Evolutionary conservation across 2,329 filamentous ascomycete species (phyloP).

Genomic region (Calonectria montana): DNA sequence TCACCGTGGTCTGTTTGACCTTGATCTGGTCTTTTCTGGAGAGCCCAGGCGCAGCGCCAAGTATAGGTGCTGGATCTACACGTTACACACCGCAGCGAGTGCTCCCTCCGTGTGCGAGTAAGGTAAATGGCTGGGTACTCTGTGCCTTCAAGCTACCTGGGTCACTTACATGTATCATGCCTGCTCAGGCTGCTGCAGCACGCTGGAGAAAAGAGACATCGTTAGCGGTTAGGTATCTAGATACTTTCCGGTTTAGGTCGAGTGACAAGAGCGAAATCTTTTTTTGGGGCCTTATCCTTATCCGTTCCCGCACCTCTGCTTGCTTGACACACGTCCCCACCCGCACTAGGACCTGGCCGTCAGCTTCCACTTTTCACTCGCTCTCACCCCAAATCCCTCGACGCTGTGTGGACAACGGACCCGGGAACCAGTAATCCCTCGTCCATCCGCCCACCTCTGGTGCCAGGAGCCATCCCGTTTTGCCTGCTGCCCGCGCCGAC

Average conservation of each 20-base stretch:
- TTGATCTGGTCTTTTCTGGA: not conserved
- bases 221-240: not conserved
- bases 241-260: constrained; percentile 14
- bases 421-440: constrained; percentile 3
- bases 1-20: not conserved
- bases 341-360: not conserved
- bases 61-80: not conserved
- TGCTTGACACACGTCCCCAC: constrained; percentile 11
- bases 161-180: constrained; percentile 1
- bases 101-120: constrained; percentile 3
- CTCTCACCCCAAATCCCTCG: constrained; percentile 12
- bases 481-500: not conserved
- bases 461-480: constrained; percentile 11
- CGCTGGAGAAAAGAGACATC: constrained; percentile 11
- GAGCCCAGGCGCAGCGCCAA: not conserved
- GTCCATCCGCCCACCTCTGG: constrained; percentile 12
- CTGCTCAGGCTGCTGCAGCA: not conserved
- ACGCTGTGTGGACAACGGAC: not conserved
- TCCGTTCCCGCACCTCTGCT: constrained; percentile 21
- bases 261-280: constrained; percentile 22
- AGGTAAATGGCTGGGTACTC: not conserved
- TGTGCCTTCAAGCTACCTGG: constrained; percentile 1
- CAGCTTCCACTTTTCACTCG: constrained; percentile 8
- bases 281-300: constrained; percentile 25
- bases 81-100: not conserved